phyloP scores from a whole-genome alignment of 495 filamentous ascomycete species.

The Tuber magnatum region DNA sequence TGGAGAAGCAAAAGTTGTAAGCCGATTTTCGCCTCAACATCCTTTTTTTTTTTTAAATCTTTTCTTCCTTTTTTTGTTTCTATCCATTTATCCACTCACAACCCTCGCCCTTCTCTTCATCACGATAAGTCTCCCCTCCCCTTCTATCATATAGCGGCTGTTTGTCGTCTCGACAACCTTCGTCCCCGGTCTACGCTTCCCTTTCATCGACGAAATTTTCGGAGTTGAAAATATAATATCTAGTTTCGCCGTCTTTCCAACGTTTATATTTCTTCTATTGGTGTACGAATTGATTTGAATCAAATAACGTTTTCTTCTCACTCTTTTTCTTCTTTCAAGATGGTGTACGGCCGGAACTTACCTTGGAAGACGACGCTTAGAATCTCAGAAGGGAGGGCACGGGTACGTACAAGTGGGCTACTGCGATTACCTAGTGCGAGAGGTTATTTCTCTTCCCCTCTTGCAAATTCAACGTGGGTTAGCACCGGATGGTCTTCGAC shows the following conservation, averaged over 20 bases:
- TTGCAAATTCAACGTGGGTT: slow-evolving; percentile 10
- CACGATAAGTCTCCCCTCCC: not conserved
- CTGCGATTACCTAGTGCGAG: not conserved
- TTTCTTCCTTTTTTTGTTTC: not conserved
- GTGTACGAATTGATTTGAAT: not conserved
- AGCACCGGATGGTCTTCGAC: slow-evolving; percentile 19
- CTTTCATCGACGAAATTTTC: not conserved
- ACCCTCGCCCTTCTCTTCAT: not conserved
- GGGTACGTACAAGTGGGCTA: slow-evolving; percentile 7
- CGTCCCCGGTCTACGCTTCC: not conserved
- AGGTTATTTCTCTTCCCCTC: not conserved
- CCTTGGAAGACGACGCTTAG: slow-evolving; percentile 7
- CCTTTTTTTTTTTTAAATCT: not conserved
- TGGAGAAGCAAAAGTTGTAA: not conserved
- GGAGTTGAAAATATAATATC: not conserved
- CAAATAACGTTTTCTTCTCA: not conserved
- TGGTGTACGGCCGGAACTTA: slow-evolving; percentile 36
- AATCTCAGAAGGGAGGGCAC: slow-evolving; percentile 24
- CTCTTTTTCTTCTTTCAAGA: not conserved
- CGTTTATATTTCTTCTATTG: not conserved
- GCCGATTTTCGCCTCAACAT: not conserved
- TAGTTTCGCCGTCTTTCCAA: not conserved
- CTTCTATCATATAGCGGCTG: not conserved
- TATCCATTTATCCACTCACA: not conserved
- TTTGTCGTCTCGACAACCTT: not conserved